Conservation (phyloP, 2,329 filamentous ascomycete genomes). For the Rutstroemia sp. region DNA sequence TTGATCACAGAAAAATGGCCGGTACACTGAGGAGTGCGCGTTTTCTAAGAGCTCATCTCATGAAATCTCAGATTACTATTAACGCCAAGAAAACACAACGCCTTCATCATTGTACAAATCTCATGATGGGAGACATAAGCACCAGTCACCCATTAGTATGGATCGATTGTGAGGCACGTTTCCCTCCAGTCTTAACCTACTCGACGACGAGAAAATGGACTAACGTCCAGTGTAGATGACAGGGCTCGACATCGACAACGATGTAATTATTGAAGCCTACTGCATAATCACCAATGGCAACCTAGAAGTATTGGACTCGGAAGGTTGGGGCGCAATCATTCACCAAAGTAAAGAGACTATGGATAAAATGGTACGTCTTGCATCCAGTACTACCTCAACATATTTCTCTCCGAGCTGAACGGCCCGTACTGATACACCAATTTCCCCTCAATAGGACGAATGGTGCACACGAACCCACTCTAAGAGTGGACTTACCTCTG, state of each 20-base stretch:
- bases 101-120: no score
- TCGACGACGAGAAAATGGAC: slow-evolving; percentile 9
- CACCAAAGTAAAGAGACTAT: slow-evolving; percentile 65
- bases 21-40: neutral
- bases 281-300: slow-evolving; percentile 83
- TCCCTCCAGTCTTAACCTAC: neutral
- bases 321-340: slow-evolving; percentile 74
- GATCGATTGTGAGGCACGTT: slow-evolving; percentile 12
- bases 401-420: no score
- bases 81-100: no score
- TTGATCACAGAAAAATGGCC: neutral
- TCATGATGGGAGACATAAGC: slow-evolving; percentile 6
- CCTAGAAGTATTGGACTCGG: slow-evolving; percentile 65
- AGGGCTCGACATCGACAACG: slow-evolving; percentile 67
- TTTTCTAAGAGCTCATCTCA: no score
- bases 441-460: slow-evolving; percentile 44
- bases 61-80: no score
- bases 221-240: slow-evolving; percentile 69
- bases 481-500: slow-evolving; percentile 70
- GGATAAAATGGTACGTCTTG: slow-evolving; percentile 52
- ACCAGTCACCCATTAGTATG: slow-evolving; percentile 11
- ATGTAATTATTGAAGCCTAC: slow-evolving; percentile 85
- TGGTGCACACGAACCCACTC: slow-evolving; percentile 84
- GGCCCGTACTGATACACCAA: neutral
- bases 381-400: neutral